Conservation (phyloP, 441 rosid species). For the Erodium moschatum region DNA sequence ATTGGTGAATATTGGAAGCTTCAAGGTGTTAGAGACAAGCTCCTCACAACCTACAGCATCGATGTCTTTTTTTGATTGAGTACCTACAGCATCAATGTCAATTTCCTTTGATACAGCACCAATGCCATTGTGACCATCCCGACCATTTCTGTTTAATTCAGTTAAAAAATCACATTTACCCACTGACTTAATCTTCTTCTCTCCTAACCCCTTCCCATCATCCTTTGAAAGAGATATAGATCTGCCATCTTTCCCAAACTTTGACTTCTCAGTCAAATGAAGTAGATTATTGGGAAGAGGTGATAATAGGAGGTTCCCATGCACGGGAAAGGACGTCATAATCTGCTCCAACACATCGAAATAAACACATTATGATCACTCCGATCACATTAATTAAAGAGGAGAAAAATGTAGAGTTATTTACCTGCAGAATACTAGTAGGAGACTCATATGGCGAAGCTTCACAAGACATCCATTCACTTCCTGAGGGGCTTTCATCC, state of each 20-base stretch:
- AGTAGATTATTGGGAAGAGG: conserved; percentile 53
- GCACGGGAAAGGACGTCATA: conserved; percentile 49
- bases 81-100: conserved; percentile 25
- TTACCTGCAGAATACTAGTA: conserved; percentile 54
- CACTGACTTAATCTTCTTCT: conserved; percentile 35
- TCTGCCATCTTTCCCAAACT: conserved; percentile 23
- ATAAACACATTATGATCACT: conserved; percentile 22
- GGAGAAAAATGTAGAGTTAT: conserved; percentile 24
- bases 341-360: conserved; percentile 35
- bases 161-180: conserved; percentile 34
- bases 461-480: conserved; percentile 55
- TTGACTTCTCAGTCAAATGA: conserved; percentile 34
- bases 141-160: conserved; percentile 33
- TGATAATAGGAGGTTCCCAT: conserved; percentile 36
- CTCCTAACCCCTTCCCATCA: conserved; percentile 32
- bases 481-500: conserved; percentile 77
- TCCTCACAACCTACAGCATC: conserved; percentile 35
- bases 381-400: conserved; percentile 18
- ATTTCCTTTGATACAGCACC: conserved; percentile 31
- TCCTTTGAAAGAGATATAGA: conserved; percentile 24
- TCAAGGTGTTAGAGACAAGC: conserved; percentile 54
- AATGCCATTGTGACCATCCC: conserved; percentile 28
- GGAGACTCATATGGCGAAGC: conserved; percentile 53
- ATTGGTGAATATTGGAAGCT: conserved; percentile 41
- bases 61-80: conserved; percentile 16